Evolutionary conservation across 768 basidiomycete species (phyloP).

Genomic region (Mycena belliarum): DNA sequence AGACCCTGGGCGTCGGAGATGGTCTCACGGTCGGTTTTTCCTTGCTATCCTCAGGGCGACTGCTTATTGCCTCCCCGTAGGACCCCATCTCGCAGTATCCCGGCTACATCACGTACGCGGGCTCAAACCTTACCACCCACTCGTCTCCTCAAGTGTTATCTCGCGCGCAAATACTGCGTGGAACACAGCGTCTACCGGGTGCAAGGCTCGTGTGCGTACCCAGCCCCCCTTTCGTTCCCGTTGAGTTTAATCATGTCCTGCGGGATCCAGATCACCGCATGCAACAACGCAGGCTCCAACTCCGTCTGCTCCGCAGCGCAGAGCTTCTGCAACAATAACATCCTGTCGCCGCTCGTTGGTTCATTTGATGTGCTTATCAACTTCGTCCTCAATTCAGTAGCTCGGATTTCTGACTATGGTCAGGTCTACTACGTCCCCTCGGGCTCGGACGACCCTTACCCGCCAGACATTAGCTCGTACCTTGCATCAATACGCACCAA

Average conservation of each 20-base stretch:
- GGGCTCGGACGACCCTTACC: conserved; percentile 48
- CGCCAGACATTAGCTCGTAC: conserved; percentile 39
- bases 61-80: background rate
- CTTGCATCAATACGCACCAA: conserved; percentile 32
- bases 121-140: conserved; percentile 56
- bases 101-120: conserved; percentile 57
- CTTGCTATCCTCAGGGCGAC: too few species aligned
- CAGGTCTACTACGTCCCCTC: conserved; percentile 49
- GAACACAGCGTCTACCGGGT: conserved; percentile 45
- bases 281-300: conserved; percentile 50
- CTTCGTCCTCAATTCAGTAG: background rate
- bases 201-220: conserved; percentile 45
- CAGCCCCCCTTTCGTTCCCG: background rate
- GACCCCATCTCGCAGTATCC: conserved; percentile 50
- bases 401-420: background rate
- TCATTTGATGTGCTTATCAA: conserved; percentile 48
- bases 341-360: conserved; percentile 57
- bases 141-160: conserved; percentile 46
- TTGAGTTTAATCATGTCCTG: background rate
- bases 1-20: conserved; percentile 61
- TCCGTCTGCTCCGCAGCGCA: conserved; percentile 59
- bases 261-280: conserved; percentile 45
- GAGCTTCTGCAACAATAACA: conserved; percentile 55
- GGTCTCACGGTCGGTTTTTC: conserved; percentile 52
- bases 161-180: conserved; percentile 44